Conservation (phyloP, 257 asterid species). For the Penstemon barbatus region DNA sequence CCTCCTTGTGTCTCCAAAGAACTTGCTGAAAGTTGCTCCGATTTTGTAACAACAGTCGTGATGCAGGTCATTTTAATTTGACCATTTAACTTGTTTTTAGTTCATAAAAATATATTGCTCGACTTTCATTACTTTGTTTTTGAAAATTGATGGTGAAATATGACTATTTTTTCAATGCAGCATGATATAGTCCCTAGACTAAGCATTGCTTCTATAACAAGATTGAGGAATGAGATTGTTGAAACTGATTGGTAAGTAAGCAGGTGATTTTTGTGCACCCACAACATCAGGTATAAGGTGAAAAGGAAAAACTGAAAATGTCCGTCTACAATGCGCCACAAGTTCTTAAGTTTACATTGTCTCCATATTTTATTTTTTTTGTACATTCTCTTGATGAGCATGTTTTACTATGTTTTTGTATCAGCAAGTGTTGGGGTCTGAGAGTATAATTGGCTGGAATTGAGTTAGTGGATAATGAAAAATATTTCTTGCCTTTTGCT, state of each 20-base stretch:
- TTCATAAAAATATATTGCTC: slow-evolving; percentile 31
- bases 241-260: slow-evolving; percentile 90
- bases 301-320: slow-evolving; percentile 16
- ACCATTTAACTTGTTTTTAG: slow-evolving; percentile 6
- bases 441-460: neutral
- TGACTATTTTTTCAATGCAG: slow-evolving; percentile 37
- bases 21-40: slow-evolving; percentile 86
- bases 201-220: slow-evolving; percentile 62
- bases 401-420: neutral
- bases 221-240: slow-evolving; percentile 89
- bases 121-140: slow-evolving; percentile 24
- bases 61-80: slow-evolving; percentile 65
- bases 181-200: slow-evolving; percentile 90
- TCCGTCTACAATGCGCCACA: neutral
- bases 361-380: neutral
- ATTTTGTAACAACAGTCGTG: slow-evolving; percentile 76
- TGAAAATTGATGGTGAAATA: too few relatives aligned
- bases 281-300: slow-evolving; percentile 9
- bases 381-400: neutral
- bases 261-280: neutral
- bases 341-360: neutral
- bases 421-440: neutral
- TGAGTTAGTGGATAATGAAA: slow-evolving; percentile 2
- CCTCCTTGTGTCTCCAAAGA: slow-evolving; percentile 95
- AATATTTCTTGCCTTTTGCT: slow-evolving; percentile 4